Percentiles rank a stretch among this genome's conserved stretches.
phyloP scores from a whole-genome alignment of 352 stramenopile species.

The Globisporangium paroecandrum region DNA sequence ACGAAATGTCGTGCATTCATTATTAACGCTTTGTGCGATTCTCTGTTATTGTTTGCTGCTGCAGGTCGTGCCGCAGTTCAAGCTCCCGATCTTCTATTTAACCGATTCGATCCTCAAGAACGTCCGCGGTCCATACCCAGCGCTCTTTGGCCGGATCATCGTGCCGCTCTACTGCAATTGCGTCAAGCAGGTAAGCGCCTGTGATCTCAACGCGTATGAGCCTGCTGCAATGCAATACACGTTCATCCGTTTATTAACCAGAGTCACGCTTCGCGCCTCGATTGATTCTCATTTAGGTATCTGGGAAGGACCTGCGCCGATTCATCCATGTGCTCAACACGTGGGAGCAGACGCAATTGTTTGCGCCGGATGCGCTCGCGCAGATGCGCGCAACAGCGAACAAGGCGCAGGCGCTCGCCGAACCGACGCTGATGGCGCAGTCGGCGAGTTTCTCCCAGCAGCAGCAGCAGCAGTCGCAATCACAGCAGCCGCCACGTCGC shows the following conservation, averaged over 20 bases:
- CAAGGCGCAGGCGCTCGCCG: slow-evolving; percentile 41
- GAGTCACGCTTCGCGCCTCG: neutral
- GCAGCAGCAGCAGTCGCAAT: slow-evolving; percentile 14
- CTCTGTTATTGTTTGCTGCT: slow-evolving; percentile 16
- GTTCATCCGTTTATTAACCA: neutral
- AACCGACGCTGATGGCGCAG: slow-evolving; percentile 35
- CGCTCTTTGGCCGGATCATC: slow-evolving; percentile 67
- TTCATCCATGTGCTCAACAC: slow-evolving; percentile 87
- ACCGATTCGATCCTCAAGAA: slow-evolving; percentile 91
- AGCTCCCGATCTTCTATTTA: slow-evolving; percentile 89
- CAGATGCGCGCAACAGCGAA: slow-evolving; percentile 73
- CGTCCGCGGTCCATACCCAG: slow-evolving; percentile 65
- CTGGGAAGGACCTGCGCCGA: slow-evolving; percentile 71
- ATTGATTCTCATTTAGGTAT: slow-evolving; percentile 36
- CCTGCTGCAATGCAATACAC: neutral
- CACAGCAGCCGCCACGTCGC: slow-evolving; percentile 15
- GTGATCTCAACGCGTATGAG: neutral
- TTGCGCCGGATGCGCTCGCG: slow-evolving; percentile 44
- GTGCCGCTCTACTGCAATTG: slow-evolving; percentile 85
- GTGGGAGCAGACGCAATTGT: slow-evolving; percentile 69
- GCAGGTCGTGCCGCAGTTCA: slow-evolving; percentile 74
- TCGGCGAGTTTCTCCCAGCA: slow-evolving; percentile 55
- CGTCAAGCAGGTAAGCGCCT: slow-evolving; percentile 56
- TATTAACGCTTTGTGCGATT: slow-evolving; percentile 13
- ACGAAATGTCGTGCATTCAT: neutral